These are phyloP conservation scores for Fusarium aywerte DNA, from an alignment of 2,329 filamentous ascomycete genomes.

Conservation along the genomic window DNA sequence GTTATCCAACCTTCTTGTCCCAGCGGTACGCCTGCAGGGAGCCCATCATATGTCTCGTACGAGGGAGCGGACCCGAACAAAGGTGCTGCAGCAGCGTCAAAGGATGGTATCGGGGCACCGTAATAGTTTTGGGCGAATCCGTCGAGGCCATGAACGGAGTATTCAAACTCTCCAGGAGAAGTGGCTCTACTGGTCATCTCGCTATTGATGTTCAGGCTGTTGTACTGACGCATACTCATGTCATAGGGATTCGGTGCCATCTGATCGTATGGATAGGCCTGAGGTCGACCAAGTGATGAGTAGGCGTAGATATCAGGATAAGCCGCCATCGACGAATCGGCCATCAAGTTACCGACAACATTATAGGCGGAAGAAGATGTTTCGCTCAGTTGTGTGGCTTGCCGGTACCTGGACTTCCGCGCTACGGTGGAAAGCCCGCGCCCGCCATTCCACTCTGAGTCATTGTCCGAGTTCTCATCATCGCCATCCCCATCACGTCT, in stretches of 20 bases:
- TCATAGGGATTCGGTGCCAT: slow-evolving; percentile 29
- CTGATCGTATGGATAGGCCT: slow-evolving; percentile 26
- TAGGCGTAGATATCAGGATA: slow-evolving; percentile 34
- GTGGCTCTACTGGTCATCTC: slow-evolving; percentile 35
- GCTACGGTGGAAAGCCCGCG: slow-evolving; percentile 5
- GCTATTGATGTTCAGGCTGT: slow-evolving; percentile 9
- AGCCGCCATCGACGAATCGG: slow-evolving; percentile 2
- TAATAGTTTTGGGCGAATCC: slow-evolving; percentile 29
- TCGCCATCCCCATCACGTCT: slow-evolving; percentile 50
- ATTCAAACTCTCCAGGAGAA: slow-evolving; percentile 36
- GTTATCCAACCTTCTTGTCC: slow-evolving; percentile 29
- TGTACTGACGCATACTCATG: slow-evolving; percentile 23
- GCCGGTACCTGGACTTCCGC: slow-evolving; percentile 23
- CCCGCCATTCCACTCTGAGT: slow-evolving; percentile 38
- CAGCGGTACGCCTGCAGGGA: slow-evolving; percentile 18
- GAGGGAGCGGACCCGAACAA: slow-evolving; percentile 13
- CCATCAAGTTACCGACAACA: slow-evolving; percentile 4
- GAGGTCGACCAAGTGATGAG: slow-evolving; percentile 20
- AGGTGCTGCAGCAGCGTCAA: slow-evolving; percentile 8
- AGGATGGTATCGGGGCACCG: slow-evolving; percentile 7
- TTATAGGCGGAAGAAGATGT: slow-evolving; percentile 31
- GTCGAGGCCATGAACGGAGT: slow-evolving; percentile 22
- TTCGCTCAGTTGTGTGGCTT: slow-evolving; percentile 36
- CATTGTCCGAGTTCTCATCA: slow-evolving; percentile 34
- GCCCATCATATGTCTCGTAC: slow-evolving; percentile 25